Conservation (phyloP, 208 protist species). For the Vickermania ingenoplastis region DNA sequence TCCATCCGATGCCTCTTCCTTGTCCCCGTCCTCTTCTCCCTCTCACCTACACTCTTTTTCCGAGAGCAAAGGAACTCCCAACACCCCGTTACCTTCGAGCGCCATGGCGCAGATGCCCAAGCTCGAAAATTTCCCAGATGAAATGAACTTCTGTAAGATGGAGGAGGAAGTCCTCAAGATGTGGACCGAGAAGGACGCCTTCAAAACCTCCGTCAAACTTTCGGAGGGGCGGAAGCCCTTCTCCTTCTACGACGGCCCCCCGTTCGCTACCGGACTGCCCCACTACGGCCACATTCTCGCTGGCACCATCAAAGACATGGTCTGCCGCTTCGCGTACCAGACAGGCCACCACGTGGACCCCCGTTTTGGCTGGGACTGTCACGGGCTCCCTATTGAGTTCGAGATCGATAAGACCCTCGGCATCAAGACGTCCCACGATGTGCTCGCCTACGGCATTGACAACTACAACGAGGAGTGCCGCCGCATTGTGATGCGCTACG, state of each 20-base stretch:
- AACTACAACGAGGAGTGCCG: slow-evolving; percentile 98
- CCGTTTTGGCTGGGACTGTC: slow-evolving; percentile 99
- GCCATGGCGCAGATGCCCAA: slow-evolving; percentile 1
- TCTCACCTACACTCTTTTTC: not conserved
- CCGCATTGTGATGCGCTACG: slow-evolving; percentile 98
- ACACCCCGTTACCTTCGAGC: too few species aligned
- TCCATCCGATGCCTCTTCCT: too few species aligned
- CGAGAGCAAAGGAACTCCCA: not conserved
- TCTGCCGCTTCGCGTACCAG: slow-evolving; percentile 97
- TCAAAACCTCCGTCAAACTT: slow-evolving; percentile 91
- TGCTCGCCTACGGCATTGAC: slow-evolving; percentile 95
- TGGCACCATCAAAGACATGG: slow-evolving; percentile 99
- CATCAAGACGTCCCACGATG: slow-evolving; percentile 92
- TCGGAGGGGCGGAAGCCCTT: slow-evolving; percentile 82
- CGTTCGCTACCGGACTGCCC: slow-evolving; percentile 99
- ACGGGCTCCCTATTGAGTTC: slow-evolving; percentile 99
- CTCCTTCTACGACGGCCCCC: slow-evolving; percentile 99
- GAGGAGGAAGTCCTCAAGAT: slow-evolving; percentile 92
- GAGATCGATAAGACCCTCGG: slow-evolving; percentile 98
- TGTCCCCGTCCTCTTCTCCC: not conserved
- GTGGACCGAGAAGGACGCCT: slow-evolving; percentile 96
- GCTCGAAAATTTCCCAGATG: slow-evolving; percentile 61
- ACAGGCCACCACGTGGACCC: slow-evolving; percentile 97
- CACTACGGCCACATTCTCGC: slow-evolving; percentile 99
- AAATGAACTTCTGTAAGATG: slow-evolving; percentile 87